Conservation (phyloP, 345 rosid species). For the Syzygium grande region DNA sequence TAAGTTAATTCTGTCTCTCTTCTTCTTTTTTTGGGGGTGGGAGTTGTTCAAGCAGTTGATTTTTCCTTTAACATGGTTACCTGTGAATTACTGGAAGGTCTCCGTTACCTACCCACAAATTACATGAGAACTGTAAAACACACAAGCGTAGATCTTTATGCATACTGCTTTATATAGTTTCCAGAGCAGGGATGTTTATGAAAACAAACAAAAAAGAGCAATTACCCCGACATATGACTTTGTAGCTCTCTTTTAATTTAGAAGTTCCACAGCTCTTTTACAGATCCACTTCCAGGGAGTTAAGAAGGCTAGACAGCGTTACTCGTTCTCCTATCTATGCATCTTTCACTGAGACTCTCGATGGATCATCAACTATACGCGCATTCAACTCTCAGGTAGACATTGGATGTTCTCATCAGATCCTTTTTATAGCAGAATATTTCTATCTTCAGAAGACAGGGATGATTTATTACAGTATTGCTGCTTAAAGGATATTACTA, state of each 20-base stretch:
- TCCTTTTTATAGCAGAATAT: not conserved
- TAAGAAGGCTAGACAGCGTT: conserved; percentile 89
- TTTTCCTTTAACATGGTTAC: not conserved
- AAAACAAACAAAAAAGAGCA: not conserved
- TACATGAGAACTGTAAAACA: not conserved
- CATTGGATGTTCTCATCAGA: not conserved
- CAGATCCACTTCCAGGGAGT: conserved; percentile 93
- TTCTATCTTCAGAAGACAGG: not conserved
- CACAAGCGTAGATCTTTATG: not conserved
- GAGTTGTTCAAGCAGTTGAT: not conserved
- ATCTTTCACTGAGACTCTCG: conserved; percentile 82
- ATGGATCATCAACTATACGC: conserved; percentile 86
- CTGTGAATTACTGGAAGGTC: not conserved
- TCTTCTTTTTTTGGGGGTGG: not conserved
- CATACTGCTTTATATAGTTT: not conserved
- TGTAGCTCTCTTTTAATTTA: conserved; percentile 5
- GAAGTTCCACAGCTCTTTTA: conserved; percentile 67
- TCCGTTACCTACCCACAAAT: not conserved
- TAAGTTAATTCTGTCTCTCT: not conserved
- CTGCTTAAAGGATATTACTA: not conserved
- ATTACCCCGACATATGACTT: not conserved
- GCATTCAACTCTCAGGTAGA: conserved; percentile 80
- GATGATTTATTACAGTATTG: not conserved
- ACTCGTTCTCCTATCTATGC: conserved; percentile 91
- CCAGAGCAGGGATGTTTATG: not conserved